Percentiles rank a stretch among this genome's conserved stretches.
These are phyloP conservation scores for Hymenoscyphus fraxineus DNA, from an alignment of 2,329 filamentous ascomycete genomes.

Conservation along the genomic window DNA sequence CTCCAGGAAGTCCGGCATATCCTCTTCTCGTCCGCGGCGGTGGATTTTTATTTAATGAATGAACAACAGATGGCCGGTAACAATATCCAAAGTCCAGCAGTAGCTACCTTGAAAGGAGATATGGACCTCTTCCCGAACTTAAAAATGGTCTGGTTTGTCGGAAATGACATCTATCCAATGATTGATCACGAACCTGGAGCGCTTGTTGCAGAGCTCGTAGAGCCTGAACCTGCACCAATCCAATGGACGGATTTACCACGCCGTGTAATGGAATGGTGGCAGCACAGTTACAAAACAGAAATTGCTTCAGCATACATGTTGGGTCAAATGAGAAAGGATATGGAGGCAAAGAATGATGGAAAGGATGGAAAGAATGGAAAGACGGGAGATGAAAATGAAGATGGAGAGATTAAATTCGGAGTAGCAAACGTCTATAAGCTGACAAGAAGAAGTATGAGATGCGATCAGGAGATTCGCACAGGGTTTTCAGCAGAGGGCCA, in stretches of 20 bases:
- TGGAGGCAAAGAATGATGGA: neutral
- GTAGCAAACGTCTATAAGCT: neutral
- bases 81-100: neutral
- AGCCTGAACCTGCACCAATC: neutral
- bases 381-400: neutral
- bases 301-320: neutral
- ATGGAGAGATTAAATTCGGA: neutral
- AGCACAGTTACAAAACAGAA: neutral
- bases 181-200: neutral
- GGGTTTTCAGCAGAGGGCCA: too few species aligned
- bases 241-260: too few species aligned
- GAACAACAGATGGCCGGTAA: neutral
- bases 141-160: neutral
- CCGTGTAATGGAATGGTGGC: too few species aligned
- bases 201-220: neutral
- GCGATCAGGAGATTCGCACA: neutral
- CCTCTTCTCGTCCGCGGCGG: neutral
- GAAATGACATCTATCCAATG: neutral
- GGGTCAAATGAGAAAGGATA: neutral
- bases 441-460: neutral
- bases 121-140: neutral
- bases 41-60: neutral
- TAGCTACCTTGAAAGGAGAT: neutral
- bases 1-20: neutral
- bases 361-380: neutral